A percentile compares a stretch with the other conserved stretches of the same genome.
Conservation (phyloP, 805 yeast genomes). For the Nakazawaea pomicola region DNA sequence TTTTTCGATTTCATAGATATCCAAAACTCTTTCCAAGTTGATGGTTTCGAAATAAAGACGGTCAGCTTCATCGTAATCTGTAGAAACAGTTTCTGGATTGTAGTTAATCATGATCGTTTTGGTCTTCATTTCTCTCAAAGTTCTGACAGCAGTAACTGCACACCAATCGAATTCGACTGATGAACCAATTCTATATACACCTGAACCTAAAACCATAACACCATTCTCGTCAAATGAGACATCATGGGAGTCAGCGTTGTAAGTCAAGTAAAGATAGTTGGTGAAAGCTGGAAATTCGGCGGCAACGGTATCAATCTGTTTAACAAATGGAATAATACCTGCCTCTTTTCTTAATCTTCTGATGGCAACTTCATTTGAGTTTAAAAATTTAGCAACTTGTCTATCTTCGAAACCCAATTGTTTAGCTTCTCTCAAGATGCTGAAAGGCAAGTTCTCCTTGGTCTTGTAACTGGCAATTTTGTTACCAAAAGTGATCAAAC, state of each 20-base stretch:
- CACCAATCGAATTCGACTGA: slow-evolving; percentile 99
- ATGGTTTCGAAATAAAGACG: slow-evolving; percentile 94
- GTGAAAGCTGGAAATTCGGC: slow-evolving; percentile 98
- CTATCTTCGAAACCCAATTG: slow-evolving; percentile 96
- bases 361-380: slow-evolving; percentile 88
- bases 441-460: slow-evolving; percentile 57
- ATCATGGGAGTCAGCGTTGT: slow-evolving; percentile 87
- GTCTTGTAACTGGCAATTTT: slow-evolving; percentile 52
- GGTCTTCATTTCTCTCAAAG: slow-evolving; percentile 77
- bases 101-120: slow-evolving; percentile 97
- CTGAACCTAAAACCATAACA: slow-evolving; percentile 93
- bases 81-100: slow-evolving; percentile 98
- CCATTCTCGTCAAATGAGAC: slow-evolving; percentile 88
- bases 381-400: slow-evolving; percentile 85
- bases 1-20: slow-evolving; percentile 88
- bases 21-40: slow-evolving; percentile 89
- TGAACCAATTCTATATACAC: slow-evolving; percentile 98
- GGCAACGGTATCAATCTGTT: slow-evolving; percentile 97
- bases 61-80: slow-evolving; percentile 98
- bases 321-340: slow-evolving; percentile 87
- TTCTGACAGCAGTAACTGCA: slow-evolving; percentile 95
- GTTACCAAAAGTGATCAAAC: slow-evolving; percentile 67
- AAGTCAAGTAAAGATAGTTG: slow-evolving; percentile 90
- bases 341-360: slow-evolving; percentile 84
- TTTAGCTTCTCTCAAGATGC: slow-evolving; percentile 76